These are phyloP conservation scores for Mrakiaceae sp. DNA, from an alignment of 1,284 basidiomycete genomes.

Conservation along the genomic window DNA sequence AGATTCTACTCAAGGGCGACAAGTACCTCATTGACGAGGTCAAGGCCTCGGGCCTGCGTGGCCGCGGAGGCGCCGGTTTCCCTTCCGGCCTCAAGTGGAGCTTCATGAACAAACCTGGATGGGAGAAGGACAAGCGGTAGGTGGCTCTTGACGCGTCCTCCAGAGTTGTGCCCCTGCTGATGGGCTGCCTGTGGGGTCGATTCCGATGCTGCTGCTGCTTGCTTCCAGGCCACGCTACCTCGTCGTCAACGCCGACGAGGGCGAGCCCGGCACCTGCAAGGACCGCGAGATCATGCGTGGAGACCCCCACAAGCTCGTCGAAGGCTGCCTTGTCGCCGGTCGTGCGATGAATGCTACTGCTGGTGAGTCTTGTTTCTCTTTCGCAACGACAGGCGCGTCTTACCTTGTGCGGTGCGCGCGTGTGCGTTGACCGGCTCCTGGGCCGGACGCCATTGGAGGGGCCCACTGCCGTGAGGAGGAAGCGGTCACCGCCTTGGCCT, in stretches of 20 bases:
- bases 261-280: conserved; percentile 98
- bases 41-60: conserved; percentile 91
- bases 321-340: conserved; percentile 96
- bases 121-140: conserved; percentile 85
- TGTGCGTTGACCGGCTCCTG: no score
- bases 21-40: conserved; percentile 94
- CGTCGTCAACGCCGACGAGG: conserved; percentile 97
- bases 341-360: conserved; percentile 94
- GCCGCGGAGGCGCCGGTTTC: conserved; percentile 94
- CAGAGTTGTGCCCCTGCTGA: no score
- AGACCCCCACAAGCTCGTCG: conserved; percentile 95
- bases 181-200: background rate
- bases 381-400: background rate
- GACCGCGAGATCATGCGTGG: conserved; percentile 96
- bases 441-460: no score
- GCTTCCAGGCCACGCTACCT: conserved; percentile 70
- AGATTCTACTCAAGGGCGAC: conserved; percentile 88
- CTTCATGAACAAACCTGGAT: conserved; percentile 94
- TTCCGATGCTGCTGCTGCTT: no score
- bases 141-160: conserved; percentile 19
- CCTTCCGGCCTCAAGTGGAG: conserved; percentile 96
- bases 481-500: background rate
- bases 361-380: conserved; percentile 27
- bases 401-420: no score
- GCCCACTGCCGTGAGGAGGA: background rate